Evolutionary conservation across 345 rosid genomes (phyloP), one percentile per base, ranked within the genome.

Genomic region (Microthlaspi erraticum): DNA sequence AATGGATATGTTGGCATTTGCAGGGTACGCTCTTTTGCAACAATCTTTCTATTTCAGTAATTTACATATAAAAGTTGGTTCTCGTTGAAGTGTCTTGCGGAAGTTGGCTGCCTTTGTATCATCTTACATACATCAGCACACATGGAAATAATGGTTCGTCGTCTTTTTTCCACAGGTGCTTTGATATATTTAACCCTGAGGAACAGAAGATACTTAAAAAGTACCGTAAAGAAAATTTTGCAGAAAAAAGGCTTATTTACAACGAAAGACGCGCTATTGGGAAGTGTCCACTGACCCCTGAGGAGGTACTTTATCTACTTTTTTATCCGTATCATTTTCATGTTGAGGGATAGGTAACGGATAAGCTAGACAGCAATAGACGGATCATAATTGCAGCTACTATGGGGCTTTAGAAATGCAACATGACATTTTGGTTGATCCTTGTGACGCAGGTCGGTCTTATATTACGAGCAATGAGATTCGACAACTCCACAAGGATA

Each of bases 1-100:
- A 87, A 90, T 88, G 98, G 98, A 95, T 81, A 95, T 95, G 99
- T 86, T 95, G 70, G 90, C 99, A 19, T 95, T 92, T 83, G 98
- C 99, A 1, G 98, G 99, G 99, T 95, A 91, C 51, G 84, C 50
- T 77, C 73, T 65, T 66, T 43, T 69, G 32, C 71, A 16, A 17
- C 70, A 11, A 55, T 60, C 58, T 54, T 56, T 38, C 45, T 38
- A n/a, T 59, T 1, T 14, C 66, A 57, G 60, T 58, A 65, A 10
- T 18, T 26, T 48, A 16, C 32, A 65, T 2, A 37, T 17, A 8
- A 36, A 20, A 72, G 19, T 16, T 54, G 54, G 13, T 51, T 61
- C 49, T 32, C 10, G 53, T 32, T 49, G 23, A 72, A 44, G 20
- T 29, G 12, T 29, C 50, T 72, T 37, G 37, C 45, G 14, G 51